Evolutionary conservation across 2,329 filamentous ascomycete genomes (phyloP).

Genomic region (Berkeleyomyces rouxiae): DNA sequence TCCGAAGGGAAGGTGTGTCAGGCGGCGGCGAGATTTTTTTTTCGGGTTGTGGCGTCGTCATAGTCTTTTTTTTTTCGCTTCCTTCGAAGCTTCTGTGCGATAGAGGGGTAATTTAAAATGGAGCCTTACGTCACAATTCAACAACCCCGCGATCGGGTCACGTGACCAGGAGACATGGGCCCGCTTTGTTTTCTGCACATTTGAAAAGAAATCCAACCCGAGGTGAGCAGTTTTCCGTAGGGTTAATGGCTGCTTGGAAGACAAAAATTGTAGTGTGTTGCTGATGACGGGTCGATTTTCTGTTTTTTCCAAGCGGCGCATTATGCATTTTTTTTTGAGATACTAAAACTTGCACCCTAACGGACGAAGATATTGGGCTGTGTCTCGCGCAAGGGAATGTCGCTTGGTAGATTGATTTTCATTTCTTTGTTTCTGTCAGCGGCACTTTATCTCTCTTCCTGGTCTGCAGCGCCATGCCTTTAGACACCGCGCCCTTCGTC

Average conservation of each 20-base stretch:
- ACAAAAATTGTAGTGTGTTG: not conserved
- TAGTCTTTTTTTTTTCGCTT: not conserved
- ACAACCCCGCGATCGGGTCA: not conserved
- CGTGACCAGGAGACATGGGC: not conserved
- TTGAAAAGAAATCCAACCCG: no score
- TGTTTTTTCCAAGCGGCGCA: not conserved
- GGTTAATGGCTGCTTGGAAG: no score
- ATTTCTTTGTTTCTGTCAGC: not conserved
- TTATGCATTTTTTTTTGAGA: not conserved
- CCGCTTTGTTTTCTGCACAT: no score
- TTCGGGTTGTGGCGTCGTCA: not conserved
- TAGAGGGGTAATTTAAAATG: conserved; percentile 1
- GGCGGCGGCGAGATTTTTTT: not conserved
- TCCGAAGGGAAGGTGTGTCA: not conserved
- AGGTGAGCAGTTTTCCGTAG: no score
- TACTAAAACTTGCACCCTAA: not conserved
- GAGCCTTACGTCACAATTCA: not conserved
- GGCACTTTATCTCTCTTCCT: no score
- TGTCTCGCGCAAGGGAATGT: no score
- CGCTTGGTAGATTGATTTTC: no score
- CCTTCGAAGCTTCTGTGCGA: not conserved
- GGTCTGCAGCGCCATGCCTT: no score
- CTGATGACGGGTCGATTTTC: not conserved
- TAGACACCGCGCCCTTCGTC: no score
- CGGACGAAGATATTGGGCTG: not conserved